phyloP scores from a whole-genome alignment of 352 stramenopile genomes.

The Phytophthora citricola region DNA sequence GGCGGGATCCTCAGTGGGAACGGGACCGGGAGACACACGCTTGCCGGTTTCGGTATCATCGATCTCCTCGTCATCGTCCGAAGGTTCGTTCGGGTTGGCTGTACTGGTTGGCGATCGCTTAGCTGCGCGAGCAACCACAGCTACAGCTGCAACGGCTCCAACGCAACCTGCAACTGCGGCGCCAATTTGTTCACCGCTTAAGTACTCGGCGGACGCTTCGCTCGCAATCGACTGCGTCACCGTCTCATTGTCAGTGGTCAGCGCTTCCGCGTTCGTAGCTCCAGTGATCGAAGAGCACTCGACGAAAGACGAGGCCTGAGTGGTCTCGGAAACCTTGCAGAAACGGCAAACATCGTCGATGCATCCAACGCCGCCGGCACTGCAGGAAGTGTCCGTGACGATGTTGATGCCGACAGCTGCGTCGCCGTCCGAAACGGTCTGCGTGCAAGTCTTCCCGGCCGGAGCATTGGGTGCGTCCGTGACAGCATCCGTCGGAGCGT shows the following conservation, averaged over 20 bases:
- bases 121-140: conserved; percentile 29
- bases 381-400: conserved; percentile 41
- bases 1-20: conserved; percentile 14
- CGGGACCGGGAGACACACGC: conserved; percentile 22
- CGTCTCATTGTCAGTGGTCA: conserved; percentile 10
- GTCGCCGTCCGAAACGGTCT: conserved; percentile 33
- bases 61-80: conserved; percentile 21
- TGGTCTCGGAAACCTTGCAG: conserved; percentile 39
- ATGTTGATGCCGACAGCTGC: conserved; percentile 46
- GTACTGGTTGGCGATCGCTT: conserved; percentile 26
- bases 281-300: conserved; percentile 26
- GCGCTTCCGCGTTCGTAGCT: conserved; percentile 1
- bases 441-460: conserved; percentile 13
- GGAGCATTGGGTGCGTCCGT: conserved; percentile 5
- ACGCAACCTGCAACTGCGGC: conserved; percentile 26
- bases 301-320: conserved; percentile 30
- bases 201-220: background rate
- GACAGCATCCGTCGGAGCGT: conserved; percentile 12
- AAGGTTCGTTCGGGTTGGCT: conserved; percentile 19
- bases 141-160: conserved; percentile 39
- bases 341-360: conserved; percentile 54
- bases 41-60: conserved; percentile 30
- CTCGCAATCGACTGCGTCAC: conserved; percentile 7
- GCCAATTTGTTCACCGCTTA: conserved; percentile 15
- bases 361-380: conserved; percentile 43